Conservation (phyloP, 495 filamentous ascomycete genomes). For the Pyrenula aspistea region DNA sequence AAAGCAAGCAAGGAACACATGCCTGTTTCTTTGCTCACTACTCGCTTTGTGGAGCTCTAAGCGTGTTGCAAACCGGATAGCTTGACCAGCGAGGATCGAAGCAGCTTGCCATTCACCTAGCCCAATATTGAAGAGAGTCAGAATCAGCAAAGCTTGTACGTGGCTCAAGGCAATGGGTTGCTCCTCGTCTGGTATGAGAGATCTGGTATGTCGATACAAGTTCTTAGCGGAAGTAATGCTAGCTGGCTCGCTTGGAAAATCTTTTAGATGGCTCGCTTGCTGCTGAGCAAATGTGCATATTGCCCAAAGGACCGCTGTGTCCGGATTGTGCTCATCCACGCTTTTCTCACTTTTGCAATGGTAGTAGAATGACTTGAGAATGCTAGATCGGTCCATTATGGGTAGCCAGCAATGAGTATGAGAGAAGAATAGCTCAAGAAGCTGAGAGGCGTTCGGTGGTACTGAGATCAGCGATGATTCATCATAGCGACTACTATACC, state of each 20-base stretch:
- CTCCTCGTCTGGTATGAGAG: conserved; percentile 45
- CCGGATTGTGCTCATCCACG: background rate
- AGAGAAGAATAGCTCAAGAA: conserved; percentile 62
- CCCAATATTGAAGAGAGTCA: conserved; percentile 47
- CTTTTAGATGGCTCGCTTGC: conserved; percentile 12
- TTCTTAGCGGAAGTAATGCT: conserved; percentile 15
- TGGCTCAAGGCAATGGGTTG: conserved; percentile 46
- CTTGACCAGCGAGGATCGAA: conserved; percentile 51
- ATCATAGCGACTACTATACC: background rate
- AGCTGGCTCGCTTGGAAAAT: background rate
- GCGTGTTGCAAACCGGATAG: conserved; percentile 42
- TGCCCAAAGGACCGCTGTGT: conserved; percentile 9
- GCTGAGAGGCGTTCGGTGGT: conserved; percentile 48
- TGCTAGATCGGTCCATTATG: conserved; percentile 56
- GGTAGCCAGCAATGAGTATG: conserved; percentile 65
- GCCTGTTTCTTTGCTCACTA: conserved; percentile 25
- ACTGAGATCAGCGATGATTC: too few species aligned
- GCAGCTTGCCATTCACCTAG: conserved; percentile 40
- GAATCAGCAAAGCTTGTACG: conserved; percentile 50
- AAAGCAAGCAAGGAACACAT: conserved; percentile 49
- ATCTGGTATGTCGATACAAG: conserved; percentile 46
- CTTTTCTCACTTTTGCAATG: conserved; percentile 17
- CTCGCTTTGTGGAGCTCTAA: conserved; percentile 27
- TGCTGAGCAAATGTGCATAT: conserved; percentile 5
- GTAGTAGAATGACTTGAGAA: conserved; percentile 40